Conservation (phyloP, 1,284 basidiomycete genomes). For the Meira miltonrushii region DNA sequence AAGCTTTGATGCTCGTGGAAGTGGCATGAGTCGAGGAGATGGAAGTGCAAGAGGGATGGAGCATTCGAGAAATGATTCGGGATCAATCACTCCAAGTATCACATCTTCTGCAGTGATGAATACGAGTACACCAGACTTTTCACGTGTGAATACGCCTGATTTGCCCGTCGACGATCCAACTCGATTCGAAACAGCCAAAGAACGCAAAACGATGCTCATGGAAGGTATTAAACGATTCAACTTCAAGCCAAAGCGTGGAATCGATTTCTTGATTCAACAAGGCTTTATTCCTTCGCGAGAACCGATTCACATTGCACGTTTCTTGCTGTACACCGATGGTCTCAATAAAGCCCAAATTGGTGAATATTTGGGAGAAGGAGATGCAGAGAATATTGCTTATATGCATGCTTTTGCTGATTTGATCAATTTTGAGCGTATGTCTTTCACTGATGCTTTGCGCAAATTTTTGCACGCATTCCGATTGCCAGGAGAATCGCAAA, state of each 20-base stretch:
- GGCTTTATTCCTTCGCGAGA: slow-evolving; percentile 76
- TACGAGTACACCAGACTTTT: slow-evolving; percentile 2
- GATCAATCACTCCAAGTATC: background rate
- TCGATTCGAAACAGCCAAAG: slow-evolving; percentile 90
- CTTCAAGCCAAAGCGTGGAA: slow-evolving; percentile 83
- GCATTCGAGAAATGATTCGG: background rate
- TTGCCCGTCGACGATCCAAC: slow-evolving; percentile 70
- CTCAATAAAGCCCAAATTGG: slow-evolving; percentile 93
- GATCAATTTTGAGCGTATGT: slow-evolving; percentile 48
- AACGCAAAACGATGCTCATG: slow-evolving; percentile 88
- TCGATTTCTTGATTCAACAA: slow-evolving; percentile 79
- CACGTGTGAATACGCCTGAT: slow-evolving; percentile 13
- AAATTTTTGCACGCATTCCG: slow-evolving; percentile 51
- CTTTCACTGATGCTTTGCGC: slow-evolving; percentile 47
- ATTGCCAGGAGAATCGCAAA: slow-evolving; percentile 51
- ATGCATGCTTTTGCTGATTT: slow-evolving; percentile 53
- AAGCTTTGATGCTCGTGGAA: background rate
- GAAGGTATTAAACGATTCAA: slow-evolving; percentile 98
- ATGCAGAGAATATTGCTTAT: slow-evolving; percentile 49
- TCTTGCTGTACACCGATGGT: slow-evolving; percentile 84
- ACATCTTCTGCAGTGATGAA: background rate
- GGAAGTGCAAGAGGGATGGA: background rate
- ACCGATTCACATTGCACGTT: slow-evolving; percentile 77
- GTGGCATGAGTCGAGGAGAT: background rate
- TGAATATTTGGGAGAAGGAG: slow-evolving; percentile 75